Conservation (phyloP, 2,329 filamentous ascomycete species). For the Fusarium udum region DNA sequence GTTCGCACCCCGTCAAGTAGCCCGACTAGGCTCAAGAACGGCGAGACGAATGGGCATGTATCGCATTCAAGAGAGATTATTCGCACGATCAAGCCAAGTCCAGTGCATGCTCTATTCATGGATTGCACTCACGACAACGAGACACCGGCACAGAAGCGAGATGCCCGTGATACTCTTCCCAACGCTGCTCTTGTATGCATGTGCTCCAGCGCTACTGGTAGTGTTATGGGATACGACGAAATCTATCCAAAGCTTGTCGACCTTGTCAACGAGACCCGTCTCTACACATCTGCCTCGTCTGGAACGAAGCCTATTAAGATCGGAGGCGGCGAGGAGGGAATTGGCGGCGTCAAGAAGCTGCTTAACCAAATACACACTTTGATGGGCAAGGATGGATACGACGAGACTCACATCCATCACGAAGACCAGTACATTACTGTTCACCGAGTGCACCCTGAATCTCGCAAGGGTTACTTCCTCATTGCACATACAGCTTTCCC, state of each 20-base stretch:
- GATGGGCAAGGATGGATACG: slow-evolving; percentile 95
- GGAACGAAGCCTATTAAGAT: slow-evolving; percentile 65
- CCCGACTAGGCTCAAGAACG: slow-evolving; percentile 42
- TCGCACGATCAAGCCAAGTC: slow-evolving; percentile 83
- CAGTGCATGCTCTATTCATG: slow-evolving; percentile 96
- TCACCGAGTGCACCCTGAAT: slow-evolving; percentile 91
- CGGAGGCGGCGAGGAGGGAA: slow-evolving; percentile 80
- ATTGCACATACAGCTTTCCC: slow-evolving; percentile 97
- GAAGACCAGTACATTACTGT: slow-evolving; percentile 97
- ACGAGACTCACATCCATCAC: slow-evolving; percentile 96
- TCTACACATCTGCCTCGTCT: slow-evolving; percentile 83
- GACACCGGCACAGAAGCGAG: slow-evolving; percentile 91
- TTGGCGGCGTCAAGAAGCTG: slow-evolving; percentile 89
- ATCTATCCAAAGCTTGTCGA: slow-evolving; percentile 95
- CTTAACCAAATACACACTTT: slow-evolving; percentile 93
- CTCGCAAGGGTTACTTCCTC: slow-evolving; percentile 91
- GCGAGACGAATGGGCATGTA: slow-evolving; percentile 42
- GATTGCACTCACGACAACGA: slow-evolving; percentile 99
- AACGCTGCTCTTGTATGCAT: slow-evolving; percentile 95
- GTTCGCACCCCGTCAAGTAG: slow-evolving; percentile 46
- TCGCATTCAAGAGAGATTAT: slow-evolving; percentile 69
- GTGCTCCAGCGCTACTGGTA: slow-evolving; percentile 94
- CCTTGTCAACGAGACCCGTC: slow-evolving; percentile 85
- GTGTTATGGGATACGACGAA: slow-evolving; percentile 98
- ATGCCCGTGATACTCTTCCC: slow-evolving; percentile 91